Evolutionary conservation across 2,329 filamentous ascomycete species (phyloP).

Genomic region (Alternaria longipes): DNA sequence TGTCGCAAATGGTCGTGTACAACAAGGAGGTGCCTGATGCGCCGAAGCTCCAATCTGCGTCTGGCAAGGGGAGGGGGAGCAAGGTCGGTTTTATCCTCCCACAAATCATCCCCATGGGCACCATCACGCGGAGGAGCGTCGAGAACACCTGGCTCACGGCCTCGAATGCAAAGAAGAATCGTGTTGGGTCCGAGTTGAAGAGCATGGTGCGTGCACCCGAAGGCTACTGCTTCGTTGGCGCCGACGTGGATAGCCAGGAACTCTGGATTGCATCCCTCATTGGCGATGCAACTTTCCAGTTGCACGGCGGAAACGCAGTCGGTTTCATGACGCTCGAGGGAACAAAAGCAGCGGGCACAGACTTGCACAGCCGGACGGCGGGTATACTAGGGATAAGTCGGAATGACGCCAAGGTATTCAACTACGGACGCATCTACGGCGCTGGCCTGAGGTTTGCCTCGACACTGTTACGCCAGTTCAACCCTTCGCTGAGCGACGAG

Average conservation of each 20-base stretch:
- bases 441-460: constrained; percentile 93
- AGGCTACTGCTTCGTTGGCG: constrained; percentile 93
- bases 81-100: constrained; percentile 86
- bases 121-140: constrained; percentile 90
- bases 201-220: constrained; percentile 93
- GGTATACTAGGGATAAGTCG: constrained; percentile 90
- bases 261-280: constrained; percentile 97
- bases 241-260: constrained; percentile 96
- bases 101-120: constrained; percentile 98
- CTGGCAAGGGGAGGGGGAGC: constrained; percentile 29
- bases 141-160: constrained; percentile 99
- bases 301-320: constrained; percentile 96
- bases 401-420: constrained; percentile 97
- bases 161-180: constrained; percentile 94
- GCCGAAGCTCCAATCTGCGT: constrained; percentile 35
- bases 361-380: constrained; percentile 93
- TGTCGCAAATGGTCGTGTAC: constrained; percentile 94
- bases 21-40: constrained; percentile 64
- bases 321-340: constrained; percentile 99
- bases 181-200: constrained; percentile 95
- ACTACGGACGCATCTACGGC: constrained; percentile 99
- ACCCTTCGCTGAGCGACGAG: constrained; percentile 80
- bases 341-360: constrained; percentile 91
- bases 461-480: constrained; percentile 91
- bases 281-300: constrained; percentile 91